Conservation (phyloP, 1,139 yeast species). For the Pichia sp. region DNA sequence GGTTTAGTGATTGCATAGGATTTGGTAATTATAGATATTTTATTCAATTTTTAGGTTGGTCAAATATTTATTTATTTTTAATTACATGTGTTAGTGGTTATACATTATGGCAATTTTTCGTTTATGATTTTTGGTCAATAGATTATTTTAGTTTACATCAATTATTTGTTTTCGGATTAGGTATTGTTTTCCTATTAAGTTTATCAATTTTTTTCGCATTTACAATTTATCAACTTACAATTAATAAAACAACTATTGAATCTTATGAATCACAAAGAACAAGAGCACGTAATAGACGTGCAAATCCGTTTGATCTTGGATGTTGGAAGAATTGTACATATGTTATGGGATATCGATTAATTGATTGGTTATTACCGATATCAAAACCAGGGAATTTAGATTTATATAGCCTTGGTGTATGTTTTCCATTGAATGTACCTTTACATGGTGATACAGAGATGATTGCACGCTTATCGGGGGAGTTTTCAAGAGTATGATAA, state of each 20-base stretch:
- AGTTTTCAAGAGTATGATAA: not conserved
- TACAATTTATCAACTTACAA: slow-evolving; percentile 50
- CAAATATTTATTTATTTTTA: slow-evolving; percentile 41
- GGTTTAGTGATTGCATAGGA: slow-evolving; percentile 92
- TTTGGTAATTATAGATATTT: slow-evolving; percentile 72
- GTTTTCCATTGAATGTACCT: slow-evolving; percentile 9
- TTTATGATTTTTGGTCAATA: slow-evolving; percentile 16
- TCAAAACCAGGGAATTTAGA: slow-evolving; percentile 7
- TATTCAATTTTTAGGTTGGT: slow-evolving; percentile 62
- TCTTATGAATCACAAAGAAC: slow-evolving; percentile 55
- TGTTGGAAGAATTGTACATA: slow-evolving; percentile 49
- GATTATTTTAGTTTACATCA: slow-evolving; percentile 51
- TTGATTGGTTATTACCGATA: slow-evolving; percentile 70
- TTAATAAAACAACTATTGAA: slow-evolving; percentile 79
- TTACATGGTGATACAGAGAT: not conserved
- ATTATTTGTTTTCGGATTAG: slow-evolving; percentile 51
- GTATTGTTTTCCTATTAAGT: slow-evolving; percentile 58
- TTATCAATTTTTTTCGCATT: slow-evolving; percentile 52
- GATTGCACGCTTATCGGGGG: slow-evolving; percentile 1
- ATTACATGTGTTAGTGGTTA: slow-evolving; percentile 34
- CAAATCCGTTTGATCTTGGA: slow-evolving; percentile 77
- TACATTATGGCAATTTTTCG: slow-evolving; percentile 46
- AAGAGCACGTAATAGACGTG: slow-evolving; percentile 29
- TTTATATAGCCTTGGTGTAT: slow-evolving; percentile 16
- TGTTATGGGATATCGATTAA: slow-evolving; percentile 63